These are phyloP conservation scores for Persicaria tinctoria DNA, from an alignment of 148 eudicot species.

Conservation along the genomic window DNA sequence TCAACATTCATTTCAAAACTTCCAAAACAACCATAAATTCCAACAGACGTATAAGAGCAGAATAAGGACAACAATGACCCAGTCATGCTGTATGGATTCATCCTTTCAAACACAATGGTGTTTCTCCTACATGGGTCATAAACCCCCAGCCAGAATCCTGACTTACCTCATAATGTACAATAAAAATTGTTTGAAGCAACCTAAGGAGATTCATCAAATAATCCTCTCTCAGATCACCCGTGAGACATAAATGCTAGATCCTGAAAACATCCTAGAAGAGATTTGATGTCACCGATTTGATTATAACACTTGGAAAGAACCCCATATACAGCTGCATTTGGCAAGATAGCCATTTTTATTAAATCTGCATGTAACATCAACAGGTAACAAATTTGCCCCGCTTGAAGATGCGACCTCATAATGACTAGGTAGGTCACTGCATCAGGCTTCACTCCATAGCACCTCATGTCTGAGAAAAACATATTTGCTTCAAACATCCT, in stretches of 20 bases:
- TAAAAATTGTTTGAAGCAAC: background rate
- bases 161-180: background rate
- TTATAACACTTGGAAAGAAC: constrained; percentile 35
- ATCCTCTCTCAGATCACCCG: background rate
- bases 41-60: background rate
- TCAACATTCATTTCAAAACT: background rate
- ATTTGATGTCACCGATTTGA: constrained; percentile 33
- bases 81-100: background rate
- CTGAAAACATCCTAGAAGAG: constrained; percentile 30
- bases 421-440: constrained; percentile 36
- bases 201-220: background rate
- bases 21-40: background rate
- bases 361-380: constrained; percentile 80
- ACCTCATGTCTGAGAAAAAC: constrained; percentile 56
- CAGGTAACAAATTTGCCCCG: constrained; percentile 33
- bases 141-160: background rate
- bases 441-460: constrained; percentile 46
- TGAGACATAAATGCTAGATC: constrained; percentile 20
- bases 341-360: constrained; percentile 56
- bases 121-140: background rate
- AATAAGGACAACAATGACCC: background rate
- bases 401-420: constrained; percentile 33
- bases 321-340: constrained; percentile 26
- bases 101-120: background rate
- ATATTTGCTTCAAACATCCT: constrained; percentile 50